phyloP scores from a whole-genome alignment of 371 early-diverging fungal species.

The Chytridiales sp. region DNA sequence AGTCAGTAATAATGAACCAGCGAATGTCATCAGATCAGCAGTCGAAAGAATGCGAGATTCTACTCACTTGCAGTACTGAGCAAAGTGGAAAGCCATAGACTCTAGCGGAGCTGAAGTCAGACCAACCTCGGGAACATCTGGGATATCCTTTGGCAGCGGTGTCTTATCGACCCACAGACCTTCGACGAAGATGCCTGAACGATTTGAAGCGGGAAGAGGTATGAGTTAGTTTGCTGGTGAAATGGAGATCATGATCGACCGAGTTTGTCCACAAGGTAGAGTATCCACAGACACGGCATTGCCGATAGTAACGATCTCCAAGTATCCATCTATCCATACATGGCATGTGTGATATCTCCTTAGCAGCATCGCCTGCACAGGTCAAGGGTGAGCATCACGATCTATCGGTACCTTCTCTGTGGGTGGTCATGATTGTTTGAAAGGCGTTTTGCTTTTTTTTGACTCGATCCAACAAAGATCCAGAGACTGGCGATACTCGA shows the following conservation, averaged over 20 bases:
- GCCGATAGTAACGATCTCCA: background rate
- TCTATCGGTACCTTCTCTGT: slow-evolving; percentile 39
- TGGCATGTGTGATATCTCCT: background rate
- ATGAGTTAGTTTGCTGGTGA: no score
- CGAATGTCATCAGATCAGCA: no score
- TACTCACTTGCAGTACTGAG: slow-evolving; percentile 77
- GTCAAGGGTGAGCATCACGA: background rate
- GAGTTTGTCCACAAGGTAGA: no score
- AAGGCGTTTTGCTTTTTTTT: no score
- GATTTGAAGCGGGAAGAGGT: no score
- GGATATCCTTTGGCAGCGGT: slow-evolving; percentile 37
- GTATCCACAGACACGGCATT: no score
- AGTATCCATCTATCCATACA: background rate
- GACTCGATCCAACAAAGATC: no score
- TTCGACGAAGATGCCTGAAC: slow-evolving; percentile 43
- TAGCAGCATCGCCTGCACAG: background rate
- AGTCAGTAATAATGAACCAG: no score
- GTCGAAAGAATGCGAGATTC: no score
- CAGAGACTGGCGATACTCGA: no score
- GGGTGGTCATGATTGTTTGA: slow-evolving; percentile 42
- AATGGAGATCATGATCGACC: no score
- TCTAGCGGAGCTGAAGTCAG: slow-evolving; percentile 89
- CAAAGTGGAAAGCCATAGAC: slow-evolving; percentile 90
- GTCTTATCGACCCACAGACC: slow-evolving; percentile 53
- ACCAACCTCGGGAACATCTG: slow-evolving; percentile 84